These are phyloP conservation scores for Hypoxylon sp. DNA, from an alignment of 2,329 filamentous ascomycete species.

Conservation along the genomic window DNA sequence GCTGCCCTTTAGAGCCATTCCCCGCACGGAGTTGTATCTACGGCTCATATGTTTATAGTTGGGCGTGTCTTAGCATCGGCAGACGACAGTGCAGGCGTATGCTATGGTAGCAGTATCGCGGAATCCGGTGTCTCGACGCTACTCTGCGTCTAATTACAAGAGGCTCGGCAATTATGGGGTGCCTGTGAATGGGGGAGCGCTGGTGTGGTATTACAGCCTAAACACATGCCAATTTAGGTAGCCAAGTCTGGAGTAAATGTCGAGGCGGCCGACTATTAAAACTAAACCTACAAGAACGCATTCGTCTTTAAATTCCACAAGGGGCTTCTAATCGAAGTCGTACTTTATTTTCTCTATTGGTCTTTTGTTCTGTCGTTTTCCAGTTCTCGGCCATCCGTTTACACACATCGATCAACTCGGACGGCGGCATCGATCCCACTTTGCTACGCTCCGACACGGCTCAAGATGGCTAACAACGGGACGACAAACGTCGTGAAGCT, in stretches of 20 bases:
- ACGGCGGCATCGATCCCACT: not conserved
- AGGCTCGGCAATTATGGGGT: slow-evolving; percentile 24
- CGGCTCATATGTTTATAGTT: slow-evolving; percentile 16
- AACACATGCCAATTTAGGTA: slow-evolving; percentile 15
- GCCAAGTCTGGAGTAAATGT: slow-evolving; percentile 13
- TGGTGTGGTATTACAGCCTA: slow-evolving; percentile 15
- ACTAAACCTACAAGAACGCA: not conserved
- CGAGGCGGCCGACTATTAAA: slow-evolving; percentile 23
- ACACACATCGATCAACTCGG: not conserved
- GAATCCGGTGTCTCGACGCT: slow-evolving; percentile 21
- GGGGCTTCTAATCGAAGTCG: not conserved
- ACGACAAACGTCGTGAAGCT: slow-evolving; percentile 8
- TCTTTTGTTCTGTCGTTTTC: not conserved
- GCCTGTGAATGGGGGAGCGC: not conserved
- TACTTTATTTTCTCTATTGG: not conserved
- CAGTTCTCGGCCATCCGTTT: not conserved
- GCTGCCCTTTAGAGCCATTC: slow-evolving; percentile 29
- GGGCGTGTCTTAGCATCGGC: slow-evolving; percentile 32
- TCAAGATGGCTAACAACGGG: slow-evolving; percentile 35
- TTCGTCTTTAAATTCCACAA: not conserved
- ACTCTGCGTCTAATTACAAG: slow-evolving; percentile 10
- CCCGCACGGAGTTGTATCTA: slow-evolving; percentile 34
- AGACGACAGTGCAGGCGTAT: slow-evolving; percentile 10
- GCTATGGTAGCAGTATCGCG: slow-evolving; percentile 11
- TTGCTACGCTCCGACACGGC: not conserved